Conservation (phyloP, 164 flowering plant species). For the Cinnamomum chago region DNA sequence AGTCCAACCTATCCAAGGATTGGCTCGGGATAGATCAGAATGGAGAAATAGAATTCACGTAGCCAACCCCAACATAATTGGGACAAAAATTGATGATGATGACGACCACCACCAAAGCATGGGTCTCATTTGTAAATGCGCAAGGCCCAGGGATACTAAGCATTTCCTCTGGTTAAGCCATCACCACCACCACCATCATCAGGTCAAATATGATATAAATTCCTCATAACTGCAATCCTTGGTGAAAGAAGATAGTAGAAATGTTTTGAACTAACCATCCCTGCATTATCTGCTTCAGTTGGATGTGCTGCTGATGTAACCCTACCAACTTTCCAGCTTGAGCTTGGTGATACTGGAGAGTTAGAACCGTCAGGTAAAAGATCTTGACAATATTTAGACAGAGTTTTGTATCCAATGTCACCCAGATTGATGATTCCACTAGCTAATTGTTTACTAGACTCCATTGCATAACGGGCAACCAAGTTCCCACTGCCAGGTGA, state of each 20-base stretch:
- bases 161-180: not conserved
- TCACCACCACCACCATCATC: not conserved
- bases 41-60: too few relatives aligned
- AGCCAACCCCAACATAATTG: too few relatives aligned
- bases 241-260: not conserved
- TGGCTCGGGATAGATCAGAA: too few relatives aligned
- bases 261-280: conserved; percentile 50
- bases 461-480: conserved; percentile 93
- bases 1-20: too few relatives aligned
- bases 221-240: not conserved
- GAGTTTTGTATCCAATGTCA: conserved; percentile 84
- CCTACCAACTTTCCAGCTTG: conserved; percentile 69
- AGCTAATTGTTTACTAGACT: conserved; percentile 91
- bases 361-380: conserved; percentile 75
- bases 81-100: too few relatives aligned
- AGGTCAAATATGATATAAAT: not conserved
- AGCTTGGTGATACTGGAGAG: conserved; percentile 69
- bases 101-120: not conserved
- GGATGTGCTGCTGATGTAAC: conserved; percentile 39
- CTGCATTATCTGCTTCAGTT: conserved; percentile 67
- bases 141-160: not conserved
- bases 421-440: conserved; percentile 77
- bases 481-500: conserved; percentile 72
- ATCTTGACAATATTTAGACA: conserved; percentile 85
- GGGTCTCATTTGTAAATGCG: not conserved